Percentiles rank a stretch among this genome's conserved stretches.
Conservation (phyloP, 352 stramenopile species). For the Phytophthora meadii region DNA sequence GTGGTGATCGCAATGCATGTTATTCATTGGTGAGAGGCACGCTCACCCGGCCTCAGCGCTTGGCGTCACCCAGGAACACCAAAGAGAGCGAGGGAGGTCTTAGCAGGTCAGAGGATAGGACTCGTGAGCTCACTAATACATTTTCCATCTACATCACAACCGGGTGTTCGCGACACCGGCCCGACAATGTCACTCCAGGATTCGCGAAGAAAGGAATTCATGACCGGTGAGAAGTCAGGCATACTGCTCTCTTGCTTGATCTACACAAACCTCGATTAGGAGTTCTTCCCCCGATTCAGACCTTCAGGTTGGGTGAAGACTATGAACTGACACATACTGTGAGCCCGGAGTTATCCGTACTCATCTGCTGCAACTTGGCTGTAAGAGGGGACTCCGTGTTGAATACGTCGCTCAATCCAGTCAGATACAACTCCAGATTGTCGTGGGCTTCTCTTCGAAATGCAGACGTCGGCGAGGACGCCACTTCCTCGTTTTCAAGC, state of each 20-base stretch:
- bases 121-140: no score
- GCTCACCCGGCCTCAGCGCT: no score
- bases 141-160: no score
- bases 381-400: slow-evolving; percentile 32
- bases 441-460: slow-evolving; percentile 47
- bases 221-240: slow-evolving; percentile 53
- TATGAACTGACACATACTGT: slow-evolving; percentile 12
- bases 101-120: no score
- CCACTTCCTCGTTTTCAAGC: slow-evolving; percentile 42
- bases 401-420: slow-evolving; percentile 57
- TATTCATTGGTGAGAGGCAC: no score
- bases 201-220: slow-evolving; percentile 69
- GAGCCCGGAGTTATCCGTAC: slow-evolving; percentile 1
- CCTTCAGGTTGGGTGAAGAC: slow-evolving; percentile 51
- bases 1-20: no score
- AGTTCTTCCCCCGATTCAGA: slow-evolving; percentile 32
- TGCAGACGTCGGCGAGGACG: slow-evolving; percentile 21
- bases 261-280: slow-evolving; percentile 29
- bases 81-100: no score
- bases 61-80: no score
- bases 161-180: no score
- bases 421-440: slow-evolving; percentile 53
- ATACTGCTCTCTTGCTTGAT: no score
- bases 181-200: slow-evolving; percentile 63
- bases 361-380: slow-evolving; percentile 9